Percentiles rank a stretch among this genome's conserved stretches.
phyloP scores from a whole-genome alignment of 2,329 filamentous ascomycete species.

The Alternaria tenuissima region DNA sequence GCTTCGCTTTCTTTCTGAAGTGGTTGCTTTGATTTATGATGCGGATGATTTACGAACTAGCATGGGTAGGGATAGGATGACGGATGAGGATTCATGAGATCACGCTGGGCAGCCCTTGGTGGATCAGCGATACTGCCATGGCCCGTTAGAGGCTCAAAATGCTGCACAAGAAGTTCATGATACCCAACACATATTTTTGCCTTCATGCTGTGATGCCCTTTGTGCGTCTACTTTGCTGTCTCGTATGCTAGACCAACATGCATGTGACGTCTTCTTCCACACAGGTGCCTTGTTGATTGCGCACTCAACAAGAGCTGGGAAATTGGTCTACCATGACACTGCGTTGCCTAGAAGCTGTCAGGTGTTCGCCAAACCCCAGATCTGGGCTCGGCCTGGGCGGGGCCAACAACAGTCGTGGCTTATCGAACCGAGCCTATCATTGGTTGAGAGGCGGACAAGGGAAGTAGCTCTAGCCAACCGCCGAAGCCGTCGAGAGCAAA shows the following conservation, averaged over 20 bases:
- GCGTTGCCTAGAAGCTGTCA: conserved; percentile 9
- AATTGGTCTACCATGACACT: conserved; percentile 1
- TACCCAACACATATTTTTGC: conserved; percentile 22
- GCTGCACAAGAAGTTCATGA: conserved; percentile 37
- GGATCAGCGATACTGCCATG: conserved; percentile 37
- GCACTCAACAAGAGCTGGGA: not conserved
- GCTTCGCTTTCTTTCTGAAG: conserved; percentile 23
- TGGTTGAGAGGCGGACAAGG: conserved; percentile 16
- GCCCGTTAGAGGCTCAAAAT: conserved; percentile 39
- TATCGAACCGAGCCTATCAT: conserved; percentile 11
- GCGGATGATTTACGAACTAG: conserved; percentile 48
- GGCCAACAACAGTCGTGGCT: conserved; percentile 18
- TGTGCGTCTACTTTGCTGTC: not conserved
- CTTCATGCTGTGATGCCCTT: conserved; percentile 4
- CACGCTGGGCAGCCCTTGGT: conserved; percentile 32
- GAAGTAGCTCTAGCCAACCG: conserved; percentile 20
- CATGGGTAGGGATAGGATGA: conserved; percentile 37
- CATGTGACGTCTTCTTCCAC: not conserved
- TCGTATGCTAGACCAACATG: not conserved
- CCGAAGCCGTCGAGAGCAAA: conserved; percentile 16
- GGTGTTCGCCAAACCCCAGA: conserved; percentile 19
- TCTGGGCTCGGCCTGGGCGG: conserved; percentile 20
- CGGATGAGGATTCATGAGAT: conserved; percentile 38
- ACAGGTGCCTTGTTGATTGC: not conserved
- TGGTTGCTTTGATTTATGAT: conserved; percentile 39